Percentiles rank a stretch among this genome's conserved stretches.
Conservation (phyloP, 176 grass and related monocot genomes). For the Dactylis glomerata region DNA sequence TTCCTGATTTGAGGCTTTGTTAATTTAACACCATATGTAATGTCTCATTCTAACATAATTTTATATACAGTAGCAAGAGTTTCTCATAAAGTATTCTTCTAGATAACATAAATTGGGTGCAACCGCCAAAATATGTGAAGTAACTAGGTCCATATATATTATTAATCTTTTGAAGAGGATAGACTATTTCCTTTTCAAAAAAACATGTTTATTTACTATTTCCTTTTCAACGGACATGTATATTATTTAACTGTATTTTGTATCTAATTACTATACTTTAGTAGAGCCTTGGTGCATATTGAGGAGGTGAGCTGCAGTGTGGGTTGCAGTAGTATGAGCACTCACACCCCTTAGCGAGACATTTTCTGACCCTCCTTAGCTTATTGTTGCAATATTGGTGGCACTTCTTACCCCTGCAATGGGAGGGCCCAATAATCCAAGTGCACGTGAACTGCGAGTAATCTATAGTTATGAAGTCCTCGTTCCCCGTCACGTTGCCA, state of each 20-base stretch:
- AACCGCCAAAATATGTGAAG: no score
- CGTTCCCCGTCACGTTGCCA: neutral
- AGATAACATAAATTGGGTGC: no score
- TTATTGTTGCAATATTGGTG: neutral
- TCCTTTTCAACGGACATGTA: neutral
- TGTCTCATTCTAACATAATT: no score
- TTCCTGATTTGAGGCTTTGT: no score
- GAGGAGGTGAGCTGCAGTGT: neutral
- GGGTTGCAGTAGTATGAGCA: neutral
- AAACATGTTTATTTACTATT: no score
- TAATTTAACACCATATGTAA: no score
- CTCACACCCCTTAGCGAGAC: neutral
- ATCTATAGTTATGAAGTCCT: neutral
- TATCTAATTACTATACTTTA: neutral
- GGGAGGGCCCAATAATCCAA: neutral
- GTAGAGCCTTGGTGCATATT: neutral
- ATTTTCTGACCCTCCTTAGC: neutral
- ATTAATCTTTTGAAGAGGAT: neutral
- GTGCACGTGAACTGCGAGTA: neutral
- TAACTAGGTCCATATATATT: neutral
- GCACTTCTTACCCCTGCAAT: neutral
- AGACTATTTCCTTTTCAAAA: no score
- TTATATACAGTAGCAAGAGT: no score
- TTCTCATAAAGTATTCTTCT: no score
- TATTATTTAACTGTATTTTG: neutral